phyloP scores from a whole-genome alignment of 2,329 filamentous ascomycete species.

The Trichoderma breve region DNA sequence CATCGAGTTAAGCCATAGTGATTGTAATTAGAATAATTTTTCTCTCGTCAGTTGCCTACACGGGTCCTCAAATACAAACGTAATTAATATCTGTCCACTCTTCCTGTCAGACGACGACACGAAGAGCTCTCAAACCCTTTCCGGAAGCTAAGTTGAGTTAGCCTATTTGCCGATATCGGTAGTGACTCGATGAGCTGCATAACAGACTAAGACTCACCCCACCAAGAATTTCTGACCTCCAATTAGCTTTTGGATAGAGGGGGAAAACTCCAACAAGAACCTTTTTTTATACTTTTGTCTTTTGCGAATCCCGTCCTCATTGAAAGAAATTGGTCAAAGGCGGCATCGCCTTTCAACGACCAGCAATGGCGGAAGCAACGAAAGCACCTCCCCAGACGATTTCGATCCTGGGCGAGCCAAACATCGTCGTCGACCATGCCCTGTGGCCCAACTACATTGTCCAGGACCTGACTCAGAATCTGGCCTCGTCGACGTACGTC shows the following conservation, averaged over 20 bases:
- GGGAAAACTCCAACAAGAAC: not conserved
- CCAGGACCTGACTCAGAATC: slow-evolving; percentile 72
- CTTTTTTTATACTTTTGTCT: not conserved
- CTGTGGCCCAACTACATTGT: slow-evolving; percentile 83
- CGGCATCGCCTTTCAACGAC: slow-evolving; percentile 6
- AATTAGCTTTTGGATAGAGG: not conserved
- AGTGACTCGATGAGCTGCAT: slow-evolving; percentile 17
- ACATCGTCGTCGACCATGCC: slow-evolving; percentile 87
- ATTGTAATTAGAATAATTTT: not conserved
- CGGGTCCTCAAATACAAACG: not conserved
- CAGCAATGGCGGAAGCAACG: slow-evolving; percentile 4
- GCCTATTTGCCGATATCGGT: slow-evolving; percentile 18
- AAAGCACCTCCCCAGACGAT: slow-evolving; percentile 44
- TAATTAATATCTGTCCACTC: not conserved
- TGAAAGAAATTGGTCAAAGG: slow-evolving; percentile 5
- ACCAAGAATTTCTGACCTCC: slow-evolving; percentile 12
- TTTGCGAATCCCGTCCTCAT: not conserved
- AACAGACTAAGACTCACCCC: slow-evolving; percentile 1
- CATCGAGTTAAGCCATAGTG: not conserved
- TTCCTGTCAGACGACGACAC: not conserved
- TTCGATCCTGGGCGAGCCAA: slow-evolving; percentile 81
- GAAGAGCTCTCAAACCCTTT: not conserved
- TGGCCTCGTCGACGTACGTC: slow-evolving; percentile 87
- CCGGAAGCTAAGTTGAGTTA: not conserved
- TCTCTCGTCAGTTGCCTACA: not conserved